These are phyloP conservation scores for Arachnomyces sp. DNA, from an alignment of 2,329 filamentous ascomycete species.

Conservation along the genomic window DNA sequence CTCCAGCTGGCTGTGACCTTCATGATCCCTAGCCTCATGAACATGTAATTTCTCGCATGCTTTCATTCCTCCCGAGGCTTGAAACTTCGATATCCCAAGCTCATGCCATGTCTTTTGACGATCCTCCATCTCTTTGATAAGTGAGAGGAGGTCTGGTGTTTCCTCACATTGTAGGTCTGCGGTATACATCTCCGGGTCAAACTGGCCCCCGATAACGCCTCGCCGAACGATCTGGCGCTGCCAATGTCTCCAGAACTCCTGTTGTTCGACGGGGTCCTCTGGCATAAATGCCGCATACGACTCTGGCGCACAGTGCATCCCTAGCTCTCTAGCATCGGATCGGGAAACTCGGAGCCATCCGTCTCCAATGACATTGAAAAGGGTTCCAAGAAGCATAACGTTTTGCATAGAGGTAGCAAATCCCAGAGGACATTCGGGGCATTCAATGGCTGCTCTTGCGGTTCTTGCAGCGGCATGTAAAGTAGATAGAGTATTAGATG, in stretches of 20 bases:
- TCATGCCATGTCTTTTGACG: conserved; percentile 38
- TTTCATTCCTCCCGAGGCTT: conserved; percentile 10
- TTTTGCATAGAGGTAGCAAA: conserved; percentile 39
- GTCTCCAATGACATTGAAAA: conserved; percentile 39
- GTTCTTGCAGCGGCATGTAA: conserved; percentile 37
- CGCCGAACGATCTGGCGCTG: conserved; percentile 30
- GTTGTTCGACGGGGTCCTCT: conserved; percentile 20
- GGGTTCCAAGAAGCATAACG: conserved; percentile 39
- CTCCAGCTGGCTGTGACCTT: conserved; percentile 3
- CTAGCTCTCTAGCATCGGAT: conserved; percentile 29
- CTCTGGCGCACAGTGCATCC: conserved; percentile 25
- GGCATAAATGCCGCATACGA: conserved; percentile 22
- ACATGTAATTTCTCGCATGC: not conserved
- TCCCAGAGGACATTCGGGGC: conserved; percentile 32
- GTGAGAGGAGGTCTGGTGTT: conserved; percentile 28
- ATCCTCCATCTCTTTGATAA: conserved; percentile 34
- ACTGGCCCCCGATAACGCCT: conserved; percentile 27
- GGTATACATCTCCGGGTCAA: conserved; percentile 16
- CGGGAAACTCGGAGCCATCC: conserved; percentile 35
- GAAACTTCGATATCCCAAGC: conserved; percentile 6
- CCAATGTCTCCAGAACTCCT: conserved; percentile 30
- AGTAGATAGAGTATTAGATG: conserved; percentile 35
- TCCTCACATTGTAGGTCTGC: conserved; percentile 21
- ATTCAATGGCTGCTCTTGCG: conserved; percentile 35
- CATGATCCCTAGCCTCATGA: conserved; percentile 5